Conservation (phyloP, 192 early-diverging fungal species). For the Phycomyces nitens region DNA sequence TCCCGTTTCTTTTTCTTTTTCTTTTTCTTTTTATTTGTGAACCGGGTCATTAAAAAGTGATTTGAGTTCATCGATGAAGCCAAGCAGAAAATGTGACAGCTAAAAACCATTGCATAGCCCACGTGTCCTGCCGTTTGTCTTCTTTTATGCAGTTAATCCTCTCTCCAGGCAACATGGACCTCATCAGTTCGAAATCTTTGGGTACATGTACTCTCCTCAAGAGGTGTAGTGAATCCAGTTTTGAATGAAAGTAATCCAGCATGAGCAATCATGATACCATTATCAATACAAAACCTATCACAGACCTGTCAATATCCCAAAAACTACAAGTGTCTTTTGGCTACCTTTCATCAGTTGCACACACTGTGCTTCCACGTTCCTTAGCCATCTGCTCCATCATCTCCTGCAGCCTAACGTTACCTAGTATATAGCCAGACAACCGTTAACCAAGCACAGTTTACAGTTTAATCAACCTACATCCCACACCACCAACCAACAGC, state of each 20-base stretch:
- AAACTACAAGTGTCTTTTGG: no score
- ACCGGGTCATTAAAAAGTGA: no score
- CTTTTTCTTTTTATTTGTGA: no score
- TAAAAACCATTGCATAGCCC: no score
- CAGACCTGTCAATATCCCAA: no score
- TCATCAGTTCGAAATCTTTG: slow-evolving; percentile 91
- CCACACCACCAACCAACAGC: slow-evolving; percentile 95
- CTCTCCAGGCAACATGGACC: slow-evolving; percentile 79
- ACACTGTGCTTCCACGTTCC: slow-evolving; percentile 83
- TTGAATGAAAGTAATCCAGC: slow-evolving; percentile 85
- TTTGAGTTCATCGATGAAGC: no score
- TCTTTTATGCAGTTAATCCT: slow-evolving; percentile 12
- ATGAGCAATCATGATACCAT: slow-evolving; percentile 99
- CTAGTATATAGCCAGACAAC: slow-evolving; percentile 26
- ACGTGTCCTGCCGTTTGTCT: no score
- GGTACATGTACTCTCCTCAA: slow-evolving; percentile 88
- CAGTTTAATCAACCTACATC: slow-evolving; percentile 70
- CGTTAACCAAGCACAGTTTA: no score
- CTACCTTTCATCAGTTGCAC: slow-evolving; percentile 96
- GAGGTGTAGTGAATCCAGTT: slow-evolving; percentile 73
- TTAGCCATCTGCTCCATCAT: slow-evolving; percentile 97
- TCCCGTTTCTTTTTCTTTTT: no score
- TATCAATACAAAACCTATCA: slow-evolving; percentile 92
- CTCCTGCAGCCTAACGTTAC: slow-evolving; percentile 88
- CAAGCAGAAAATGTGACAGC: no score